These are phyloP conservation scores for Capsicum chinense DNA, from an alignment of 257 asterid species.

Conservation along the genomic window DNA sequence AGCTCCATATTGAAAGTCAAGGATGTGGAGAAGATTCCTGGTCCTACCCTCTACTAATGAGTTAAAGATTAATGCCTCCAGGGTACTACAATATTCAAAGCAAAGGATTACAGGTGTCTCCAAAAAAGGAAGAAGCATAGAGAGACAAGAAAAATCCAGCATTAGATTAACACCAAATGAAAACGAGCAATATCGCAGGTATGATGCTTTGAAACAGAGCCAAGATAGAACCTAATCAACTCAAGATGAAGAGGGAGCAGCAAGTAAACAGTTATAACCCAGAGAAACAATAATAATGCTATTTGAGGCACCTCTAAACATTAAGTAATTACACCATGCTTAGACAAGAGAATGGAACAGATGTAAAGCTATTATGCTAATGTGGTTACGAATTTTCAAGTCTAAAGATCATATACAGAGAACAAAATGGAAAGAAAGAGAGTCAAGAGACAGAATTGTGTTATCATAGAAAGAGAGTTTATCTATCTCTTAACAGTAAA, in stretches of 20 bases:
- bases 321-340: not conserved
- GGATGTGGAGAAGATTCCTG: conserved; percentile 15
- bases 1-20: not conserved
- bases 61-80: not conserved
- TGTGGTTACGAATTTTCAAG: conserved; percentile 2
- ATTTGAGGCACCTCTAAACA: conserved; percentile 7
- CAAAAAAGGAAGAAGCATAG: not conserved
- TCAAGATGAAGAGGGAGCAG: not conserved
- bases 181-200: not conserved
- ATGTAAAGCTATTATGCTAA: conserved; percentile 10
- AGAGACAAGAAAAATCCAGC: not conserved
- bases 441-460: not conserved
- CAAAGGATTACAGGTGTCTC: not conserved
- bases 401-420: not conserved
- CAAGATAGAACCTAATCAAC: conserved; percentile 22
- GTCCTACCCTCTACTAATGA: not conserved
- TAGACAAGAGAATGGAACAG: not conserved
- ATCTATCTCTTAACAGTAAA: not conserved
- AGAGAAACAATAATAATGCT: not conserved
- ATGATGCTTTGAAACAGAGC: conserved; percentile 11
- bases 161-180: not conserved
- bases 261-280: not conserved
- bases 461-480: conserved; percentile 2
- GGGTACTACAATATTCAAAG: not conserved
- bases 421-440: conserved; percentile 14